Base-by-base conservation (phyloP, 257 asterid species). In the Fraxinus pennsylvanica region DNA sequence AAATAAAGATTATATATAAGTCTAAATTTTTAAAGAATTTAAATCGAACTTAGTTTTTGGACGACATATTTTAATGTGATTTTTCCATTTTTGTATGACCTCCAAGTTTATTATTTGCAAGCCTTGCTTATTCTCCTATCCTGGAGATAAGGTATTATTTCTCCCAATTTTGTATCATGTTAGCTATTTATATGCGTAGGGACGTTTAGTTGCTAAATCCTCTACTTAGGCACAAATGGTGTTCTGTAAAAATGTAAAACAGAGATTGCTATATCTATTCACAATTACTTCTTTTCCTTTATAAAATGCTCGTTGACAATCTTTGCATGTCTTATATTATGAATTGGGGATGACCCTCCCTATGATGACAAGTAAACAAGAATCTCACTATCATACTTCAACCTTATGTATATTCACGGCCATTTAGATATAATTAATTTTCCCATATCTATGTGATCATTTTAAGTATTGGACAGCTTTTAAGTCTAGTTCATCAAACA, bases 301-400 rank as follows among this genome's bases (percentile, higher is more conserved):
- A 10, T 22, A 54, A 15, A 9, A 22, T 52, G 43, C 41, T 35
- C 61, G 47, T 65, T 79, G 71, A 67, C 74, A 25, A 59, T 63
- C n/a, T 22, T 25, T 59, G 12, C 29, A 50, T 65, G 39, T 77
- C 52, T 65, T 80, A 33, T 71, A 95, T 86, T 93, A 91, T 17
- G 97, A 93, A 85, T 77, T 95, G 88, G 90, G 94, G 83, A 89
- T 8, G 97, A 95, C 85, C 98, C 97, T 33, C 97, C 98, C 27
- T 95, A 91, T 52, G 97, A 93, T 70, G 96, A 92, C 45, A 85
- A 89, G 57, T 77, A 83, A 79, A 50, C 75, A 33, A n/a, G 79
- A 73, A 72, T 52, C 74, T 39, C 75, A 39, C 68, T 25, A 13
- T 72, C 83, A 73, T 73, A 79, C 32, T 74, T 71, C 57, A 45